Evolutionary conservation across 495 filamentous ascomycete species (phyloP).

Genomic region (Alectoria sarmentosa): DNA sequence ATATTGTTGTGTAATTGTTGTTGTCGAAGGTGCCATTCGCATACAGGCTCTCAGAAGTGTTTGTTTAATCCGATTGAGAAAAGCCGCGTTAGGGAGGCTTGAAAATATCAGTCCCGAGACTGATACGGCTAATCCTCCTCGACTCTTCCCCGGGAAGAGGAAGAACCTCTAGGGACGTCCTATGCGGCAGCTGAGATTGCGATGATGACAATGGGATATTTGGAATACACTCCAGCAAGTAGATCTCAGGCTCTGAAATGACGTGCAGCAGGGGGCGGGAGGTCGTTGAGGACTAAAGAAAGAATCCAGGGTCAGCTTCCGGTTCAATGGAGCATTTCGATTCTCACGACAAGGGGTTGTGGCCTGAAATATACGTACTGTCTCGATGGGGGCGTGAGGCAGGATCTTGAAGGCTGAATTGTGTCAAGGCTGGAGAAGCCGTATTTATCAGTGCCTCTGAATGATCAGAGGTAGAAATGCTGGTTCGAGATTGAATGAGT

Average conservation of each 20-base stretch:
- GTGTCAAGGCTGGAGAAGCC: slow-evolving; percentile 59
- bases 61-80: slow-evolving; percentile 28
- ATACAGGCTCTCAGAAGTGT: slow-evolving; percentile 27
- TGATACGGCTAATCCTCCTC: slow-evolving; percentile 79
- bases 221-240: slow-evolving; percentile 49
- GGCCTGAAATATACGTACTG: slow-evolving; percentile 23
- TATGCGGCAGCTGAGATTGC: slow-evolving; percentile 94
- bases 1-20: slow-evolving; percentile 46
- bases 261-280: slow-evolving; percentile 66
- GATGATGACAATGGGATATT: slow-evolving; percentile 50
- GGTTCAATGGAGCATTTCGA: not conserved
- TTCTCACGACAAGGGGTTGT: not conserved
- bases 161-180: slow-evolving; percentile 91
- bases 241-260: slow-evolving; percentile 34
- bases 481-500: not conserved
- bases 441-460: slow-evolving; percentile 40
- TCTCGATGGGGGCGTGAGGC: slow-evolving; percentile 49
- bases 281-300: slow-evolving; percentile 47
- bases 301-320: not conserved
- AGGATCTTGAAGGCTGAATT: slow-evolving; percentile 75
- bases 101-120: slow-evolving; percentile 76
- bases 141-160: slow-evolving; percentile 93
- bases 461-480: not conserved
- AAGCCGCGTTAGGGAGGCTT: slow-evolving; percentile 74
- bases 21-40: slow-evolving; percentile 72